Percentiles rank a stretch among this genome's conserved stretches.
These are phyloP conservation scores for Fusarium drepaniforme DNA, from an alignment of 2,329 filamentous ascomycete species.

Conservation along the genomic window DNA sequence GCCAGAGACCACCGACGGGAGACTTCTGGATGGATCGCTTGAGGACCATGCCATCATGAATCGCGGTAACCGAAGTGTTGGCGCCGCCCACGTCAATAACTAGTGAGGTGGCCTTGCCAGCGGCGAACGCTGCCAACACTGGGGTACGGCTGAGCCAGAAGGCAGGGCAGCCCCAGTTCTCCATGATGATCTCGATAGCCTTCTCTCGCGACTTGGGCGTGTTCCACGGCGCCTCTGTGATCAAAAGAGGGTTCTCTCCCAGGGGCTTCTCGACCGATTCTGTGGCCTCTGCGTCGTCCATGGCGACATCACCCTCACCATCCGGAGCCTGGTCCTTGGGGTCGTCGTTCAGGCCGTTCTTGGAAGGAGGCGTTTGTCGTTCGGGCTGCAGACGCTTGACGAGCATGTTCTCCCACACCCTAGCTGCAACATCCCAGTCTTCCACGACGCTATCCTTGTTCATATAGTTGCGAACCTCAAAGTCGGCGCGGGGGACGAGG, in stretches of 20 bases:
- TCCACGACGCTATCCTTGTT: constrained; percentile 89
- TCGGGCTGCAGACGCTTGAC: constrained; percentile 87
- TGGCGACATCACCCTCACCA: constrained; percentile 69
- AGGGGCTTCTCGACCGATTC: constrained; percentile 79
- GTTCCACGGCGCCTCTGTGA: constrained; percentile 97
- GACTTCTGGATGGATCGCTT: constrained; percentile 91
- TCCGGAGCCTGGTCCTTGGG: constrained; percentile 70
- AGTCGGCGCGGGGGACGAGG: constrained; percentile 79
- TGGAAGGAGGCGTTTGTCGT: constrained; percentile 75
- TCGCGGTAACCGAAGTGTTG: constrained; percentile 88
- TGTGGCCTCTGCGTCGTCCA: constrained; percentile 59
- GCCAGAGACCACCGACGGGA: constrained; percentile 87
- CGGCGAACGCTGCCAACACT: constrained; percentile 90
- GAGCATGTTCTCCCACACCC: constrained; percentile 93
- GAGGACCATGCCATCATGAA: constrained; percentile 94
- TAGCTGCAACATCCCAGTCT: constrained; percentile 93
- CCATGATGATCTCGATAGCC: constrained; percentile 96
- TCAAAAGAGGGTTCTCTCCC: constrained; percentile 88
- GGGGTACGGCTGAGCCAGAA: constrained; percentile 94
- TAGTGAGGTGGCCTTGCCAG: constrained; percentile 92
- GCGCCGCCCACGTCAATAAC: constrained; percentile 93
- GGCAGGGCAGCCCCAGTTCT: constrained; percentile 94
- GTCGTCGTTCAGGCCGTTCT: constrained; percentile 84
- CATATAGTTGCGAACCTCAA: constrained; percentile 95
- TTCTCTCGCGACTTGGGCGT: constrained; percentile 88